Base-by-base conservation (phyloP, 768 basidiomycete genomes). In the Hericium coralloides region DNA sequence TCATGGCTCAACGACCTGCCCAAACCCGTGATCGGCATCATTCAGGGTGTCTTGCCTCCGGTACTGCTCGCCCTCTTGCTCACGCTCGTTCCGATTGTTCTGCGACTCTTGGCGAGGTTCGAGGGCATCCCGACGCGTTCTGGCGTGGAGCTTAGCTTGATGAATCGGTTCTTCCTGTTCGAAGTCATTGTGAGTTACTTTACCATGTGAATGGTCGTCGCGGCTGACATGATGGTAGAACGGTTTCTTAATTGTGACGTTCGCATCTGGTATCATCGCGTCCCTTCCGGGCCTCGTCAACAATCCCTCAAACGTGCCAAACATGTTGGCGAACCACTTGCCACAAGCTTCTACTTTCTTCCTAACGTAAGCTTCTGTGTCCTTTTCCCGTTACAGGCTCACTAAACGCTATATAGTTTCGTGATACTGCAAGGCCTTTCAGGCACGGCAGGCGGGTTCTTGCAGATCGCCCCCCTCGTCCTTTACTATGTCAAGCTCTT, bases 91-190 rank as follows among this genome's bases (percentile, higher is more conserved):
- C 82, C 85, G 78, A 89, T 93, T 65, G 64, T 98, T 15, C 69
- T 98, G 58, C 79, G 95, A 39, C 72, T 91, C 20, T 73, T 98
- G 26, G 90, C 84, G 12, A 76, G 81, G 18, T 87, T 97, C 55
- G 92, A 98, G 72, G 97, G 97, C 18, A 91, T 93, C 18, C 94
- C 95, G 0, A 85, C 89, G 62, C 78, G 79, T 37, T 89, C 85
- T 0, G 86, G 83, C 1, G 72, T 98, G 43, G 95, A 99, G 64
- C 78, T 97, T 4, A 89, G 87, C 53, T 71, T 99, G 66, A 97
- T 98, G 95, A 85, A 83, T 1, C 77, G 97, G 20, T 98, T 79
- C 73, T 95, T 95, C 74, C 74, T 92, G 60, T 97, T 97, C 79
- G 87, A 89, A 73, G 89, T 95, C 51, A 73, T 97, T 54, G 92